Evolutionary conservation across 371 early-diverging fungal species (phyloP).

Genomic region (Rhizomucor pusillus): DNA sequence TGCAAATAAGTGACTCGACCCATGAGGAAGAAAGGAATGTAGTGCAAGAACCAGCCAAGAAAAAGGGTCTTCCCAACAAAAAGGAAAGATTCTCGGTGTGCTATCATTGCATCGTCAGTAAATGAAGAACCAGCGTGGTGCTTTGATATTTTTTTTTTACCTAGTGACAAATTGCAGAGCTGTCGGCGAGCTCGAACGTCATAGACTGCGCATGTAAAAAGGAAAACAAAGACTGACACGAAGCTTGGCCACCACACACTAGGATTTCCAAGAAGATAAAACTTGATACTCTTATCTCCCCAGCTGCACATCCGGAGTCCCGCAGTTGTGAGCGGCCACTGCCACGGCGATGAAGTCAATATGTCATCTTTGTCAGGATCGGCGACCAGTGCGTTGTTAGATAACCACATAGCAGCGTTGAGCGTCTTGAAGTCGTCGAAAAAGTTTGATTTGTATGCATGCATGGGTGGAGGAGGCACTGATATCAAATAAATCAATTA

Average conservation of each 20-base stretch:
- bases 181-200: conserved; percentile 68
- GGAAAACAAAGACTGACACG: conserved; percentile 57
- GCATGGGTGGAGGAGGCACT: conserved; percentile 60
- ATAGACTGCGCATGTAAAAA: conserved; percentile 45
- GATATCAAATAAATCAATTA: background rate
- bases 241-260: conserved; percentile 92
- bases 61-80: conserved; percentile 70
- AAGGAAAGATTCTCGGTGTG: conserved; percentile 69
- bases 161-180: conserved; percentile 55
- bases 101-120: conserved; percentile 14
- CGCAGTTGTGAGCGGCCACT: conserved; percentile 93
- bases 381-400: conserved; percentile 96
- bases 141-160: conserved; percentile 13
- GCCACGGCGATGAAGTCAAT: conserved; percentile 83
- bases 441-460: conserved; percentile 74
- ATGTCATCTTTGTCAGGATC: conserved; percentile 94
- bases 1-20: conserved; percentile 98
- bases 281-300: conserved; percentile 88
- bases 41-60: conserved; percentile 96
- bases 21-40: conserved; percentile 97
- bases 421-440: conserved; percentile 86
- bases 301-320: conserved; percentile 98
- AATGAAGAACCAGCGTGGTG: background rate
- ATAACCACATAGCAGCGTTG: conserved; percentile 96
- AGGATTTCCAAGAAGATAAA: conserved; percentile 96